Evolutionary conservation across 1,284 basidiomycete species (phyloP).

Genomic region (Leccinum fallax): DNA sequence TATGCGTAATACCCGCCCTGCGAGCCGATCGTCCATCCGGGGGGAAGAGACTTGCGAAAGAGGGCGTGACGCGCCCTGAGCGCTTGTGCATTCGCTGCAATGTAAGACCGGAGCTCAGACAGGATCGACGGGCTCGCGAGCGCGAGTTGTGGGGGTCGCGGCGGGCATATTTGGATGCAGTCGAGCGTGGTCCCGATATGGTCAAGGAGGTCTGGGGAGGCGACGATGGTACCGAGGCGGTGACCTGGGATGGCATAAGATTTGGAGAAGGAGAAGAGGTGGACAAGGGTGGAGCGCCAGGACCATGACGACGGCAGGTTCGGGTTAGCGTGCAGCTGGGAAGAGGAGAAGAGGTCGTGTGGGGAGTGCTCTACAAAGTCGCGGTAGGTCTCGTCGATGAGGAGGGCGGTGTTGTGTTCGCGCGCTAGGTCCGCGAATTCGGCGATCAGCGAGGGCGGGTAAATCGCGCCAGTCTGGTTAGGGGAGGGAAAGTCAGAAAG

Average conservation of each 20-base stretch:
- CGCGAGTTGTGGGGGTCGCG: slow-evolving; percentile 69
- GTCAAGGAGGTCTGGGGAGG: slow-evolving; percentile 57
- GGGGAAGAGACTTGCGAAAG: slow-evolving; percentile 54
- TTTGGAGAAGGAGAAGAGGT: slow-evolving; percentile 83
- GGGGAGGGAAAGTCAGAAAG: slow-evolving; percentile 4
- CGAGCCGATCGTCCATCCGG: slow-evolving; percentile 62
- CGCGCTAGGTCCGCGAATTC: slow-evolving; percentile 67
- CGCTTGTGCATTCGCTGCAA: slow-evolving; percentile 51
- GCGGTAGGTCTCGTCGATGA: slow-evolving; percentile 89
- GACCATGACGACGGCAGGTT: slow-evolving; percentile 12
- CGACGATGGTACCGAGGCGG: slow-evolving; percentile 78
- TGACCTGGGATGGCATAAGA: slow-evolving; percentile 86
- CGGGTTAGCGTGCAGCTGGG: neutral
- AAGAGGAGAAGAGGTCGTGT: slow-evolving; percentile 52
- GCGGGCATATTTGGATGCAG: slow-evolving; percentile 80
- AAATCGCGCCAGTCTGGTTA: slow-evolving; percentile 76
- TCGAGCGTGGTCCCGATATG: slow-evolving; percentile 71
- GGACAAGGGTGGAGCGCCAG: slow-evolving; percentile 70
- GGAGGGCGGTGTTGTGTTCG: slow-evolving; percentile 64
- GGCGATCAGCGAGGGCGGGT: slow-evolving; percentile 60
- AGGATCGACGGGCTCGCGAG: slow-evolving; percentile 32
- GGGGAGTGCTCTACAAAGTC: slow-evolving; percentile 71
- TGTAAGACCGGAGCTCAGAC: slow-evolving; percentile 50
- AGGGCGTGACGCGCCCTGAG: slow-evolving; percentile 60
- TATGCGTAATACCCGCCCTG: slow-evolving; percentile 80